Evolutionary conservation across 306 rosid genomes (phyloP), one percentile per base, ranked within the genome.

Genomic region (Cucurbita ficifolia): DNA sequence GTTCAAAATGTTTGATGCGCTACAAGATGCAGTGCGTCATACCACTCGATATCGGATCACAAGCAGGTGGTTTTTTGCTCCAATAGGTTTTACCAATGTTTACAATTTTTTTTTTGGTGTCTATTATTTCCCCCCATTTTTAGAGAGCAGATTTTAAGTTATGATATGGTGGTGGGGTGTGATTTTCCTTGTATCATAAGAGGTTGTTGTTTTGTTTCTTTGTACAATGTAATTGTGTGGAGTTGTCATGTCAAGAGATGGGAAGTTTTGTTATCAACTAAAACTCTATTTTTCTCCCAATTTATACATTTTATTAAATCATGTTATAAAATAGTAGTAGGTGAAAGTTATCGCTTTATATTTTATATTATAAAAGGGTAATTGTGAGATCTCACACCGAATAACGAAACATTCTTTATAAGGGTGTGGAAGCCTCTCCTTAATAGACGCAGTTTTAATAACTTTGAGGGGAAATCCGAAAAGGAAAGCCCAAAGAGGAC

Each of bases 51-150:
- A 68, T 68, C 8, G 42, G 52, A 40, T 46, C 73, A 43, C 56
- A 14, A 22, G 21, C 56, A 14, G 42, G 73, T 21, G 56, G 42
- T 17, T 68, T 68, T 46, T 24, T 68, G 42, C 18, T 68, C 56
- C 73, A 43, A 24, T 68, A 68, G 73, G 72, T 43, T 5, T 45
- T 13, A 22, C 52, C 55, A 46, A 40, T 46, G 52, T 56, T 48
- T 46, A 21, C 73, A 22, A 43, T 11, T n/a, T 46, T 19, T 17
- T 65, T 63, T 11, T 22, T 54, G 77, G 70, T 82, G 85, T 81
- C 88, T 78, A 46, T 68, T 68, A 68, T 68, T 68, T 43, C 22
- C 24, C 22, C 40, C 55, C 73, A 65, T 68, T 68, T 45, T 19
- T 65, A 65, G 72, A 42, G 72, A 53, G 43, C 70, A 17, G 72